Base-by-base conservation (phyloP, 139 green algal genomes). In the Gonium pectorale region DNA sequence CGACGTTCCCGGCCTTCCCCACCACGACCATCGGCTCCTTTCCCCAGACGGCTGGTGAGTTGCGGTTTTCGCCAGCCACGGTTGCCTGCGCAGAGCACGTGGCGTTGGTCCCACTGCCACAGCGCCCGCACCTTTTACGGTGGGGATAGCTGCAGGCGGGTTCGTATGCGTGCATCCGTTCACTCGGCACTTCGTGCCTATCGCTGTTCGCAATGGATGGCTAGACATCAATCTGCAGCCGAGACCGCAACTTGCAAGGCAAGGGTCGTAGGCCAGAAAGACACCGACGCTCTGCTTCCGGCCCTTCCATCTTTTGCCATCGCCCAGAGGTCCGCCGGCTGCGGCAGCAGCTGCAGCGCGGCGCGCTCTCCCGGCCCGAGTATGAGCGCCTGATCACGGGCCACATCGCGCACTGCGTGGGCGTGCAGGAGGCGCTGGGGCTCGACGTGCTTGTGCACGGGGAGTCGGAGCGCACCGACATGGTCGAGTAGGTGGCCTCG, bases 381-480 rank as follows among this genome's bases (percentile, higher is more conserved):
- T 98, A 98, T 87, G 79, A 93, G 38, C 80, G 85, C 66, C 73
- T 63, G 0, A 94, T 98, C 31, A 77, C 84, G 41, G 72, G 79
- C 9, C 88, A 92, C 82, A 89, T 92, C 46, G 90, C 77, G 21
- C 87, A 85, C 37, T 84, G 75, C 7, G 78, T 94, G 40, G 87
- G 90, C 27, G 38, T 89, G 33, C 87, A 83, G 92, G 95, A 98
- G 86, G 89, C 72, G 8, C 88, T 98, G 66, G 96, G 86, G 24
- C 17, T 98, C 11, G 96, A 98, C 85, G 96, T 98, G 78, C 89
- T 98, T 59, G 96, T 98, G 85, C 96, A 98, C 79, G 96, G 96
- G 26, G 96, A 98, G 92, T 77, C 94, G 26, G 96, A 98, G 94
- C 88, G 94, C 54, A 93, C 87, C 24, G 87, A 91, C 87, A 91